These are phyloP conservation scores for Hibiscus mutabilis DNA, from an alignment of 345 rosid genomes.

Conservation along the genomic window DNA sequence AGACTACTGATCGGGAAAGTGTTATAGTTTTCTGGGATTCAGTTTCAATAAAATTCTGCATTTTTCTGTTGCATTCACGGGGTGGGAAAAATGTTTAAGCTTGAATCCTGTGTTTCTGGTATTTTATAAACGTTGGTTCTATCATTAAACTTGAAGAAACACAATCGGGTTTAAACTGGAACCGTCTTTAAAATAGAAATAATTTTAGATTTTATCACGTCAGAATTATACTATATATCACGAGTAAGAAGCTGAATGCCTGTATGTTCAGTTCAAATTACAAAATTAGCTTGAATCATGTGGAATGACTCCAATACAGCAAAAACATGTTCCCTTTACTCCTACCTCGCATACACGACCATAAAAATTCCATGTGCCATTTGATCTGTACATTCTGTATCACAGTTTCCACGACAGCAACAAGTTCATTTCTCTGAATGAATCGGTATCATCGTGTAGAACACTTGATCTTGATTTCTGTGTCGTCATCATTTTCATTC, in stretches of 20 bases:
- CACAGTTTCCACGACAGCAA: constrained; percentile 12
- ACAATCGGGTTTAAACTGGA: too few species aligned
- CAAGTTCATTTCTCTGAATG: not conserved
- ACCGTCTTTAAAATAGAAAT: not conserved
- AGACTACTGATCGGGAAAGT: not conserved
- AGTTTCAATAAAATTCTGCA: not conserved
- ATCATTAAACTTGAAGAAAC: too few species aligned
- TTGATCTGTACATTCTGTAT: constrained; percentile 16
- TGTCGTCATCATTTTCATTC: constrained; percentile 23
- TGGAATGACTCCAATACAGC: too few species aligned
- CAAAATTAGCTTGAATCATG: not conserved
- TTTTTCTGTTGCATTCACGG: not conserved
- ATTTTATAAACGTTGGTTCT: not conserved
- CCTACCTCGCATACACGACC: too few species aligned
- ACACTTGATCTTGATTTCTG: constrained; percentile 17
- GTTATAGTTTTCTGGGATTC: not conserved
- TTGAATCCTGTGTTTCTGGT: not conserved
- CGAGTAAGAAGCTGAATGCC: not conserved
- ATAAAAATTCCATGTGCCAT: too few species aligned
- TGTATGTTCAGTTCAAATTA: constrained; percentile 5
- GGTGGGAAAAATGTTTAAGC: not conserved
- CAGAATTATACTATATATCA: not conserved
- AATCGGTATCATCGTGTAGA: constrained; percentile 23
- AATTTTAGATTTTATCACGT: not conserved
- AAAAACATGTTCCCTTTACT: too few species aligned